Conservation (phyloP, 2,329 filamentous ascomycete genomes). For the Apiospora kogelbergensis region DNA sequence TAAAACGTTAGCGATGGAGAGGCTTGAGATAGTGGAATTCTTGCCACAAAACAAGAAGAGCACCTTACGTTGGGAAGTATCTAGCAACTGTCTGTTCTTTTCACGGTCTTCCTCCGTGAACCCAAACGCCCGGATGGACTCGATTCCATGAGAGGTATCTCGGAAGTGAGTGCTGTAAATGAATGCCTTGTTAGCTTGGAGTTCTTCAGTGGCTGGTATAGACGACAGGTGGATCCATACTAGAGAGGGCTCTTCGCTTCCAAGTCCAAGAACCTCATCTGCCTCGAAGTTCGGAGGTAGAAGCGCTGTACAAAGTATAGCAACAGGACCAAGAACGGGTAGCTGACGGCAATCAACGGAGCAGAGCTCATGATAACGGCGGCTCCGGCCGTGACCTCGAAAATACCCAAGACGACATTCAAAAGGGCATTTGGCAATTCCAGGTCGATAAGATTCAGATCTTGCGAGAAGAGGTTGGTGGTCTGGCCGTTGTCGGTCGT, state of each 20-base stretch:
- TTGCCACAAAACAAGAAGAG: not conserved
- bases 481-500: constrained; percentile 41
- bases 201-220: not conserved
- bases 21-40: not conserved
- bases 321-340: constrained; percentile 46
- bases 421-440: constrained; percentile 36
- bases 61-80: constrained; percentile 41
- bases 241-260: constrained; percentile 61
- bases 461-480: constrained; percentile 46
- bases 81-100: constrained; percentile 43
- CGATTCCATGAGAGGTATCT: constrained; percentile 47
- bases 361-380: constrained; percentile 43
- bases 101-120: constrained; percentile 42
- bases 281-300: constrained; percentile 60
- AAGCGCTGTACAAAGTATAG: constrained; percentile 54
- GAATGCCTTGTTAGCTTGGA: not conserved
- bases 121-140: constrained; percentile 49
- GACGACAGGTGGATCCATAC: constrained; percentile 28
- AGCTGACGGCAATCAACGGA: constrained; percentile 48
- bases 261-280: constrained; percentile 60
- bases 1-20: not conserved
- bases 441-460: constrained; percentile 41
- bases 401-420: constrained; percentile 27
- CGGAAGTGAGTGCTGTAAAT: constrained; percentile 39
- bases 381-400: constrained; percentile 40